Percentiles rank a stretch among this genome's conserved stretches.
Evolutionary conservation across 2,329 filamentous ascomycete species (phyloP).

Genomic region (Fusarium sp.): DNA sequence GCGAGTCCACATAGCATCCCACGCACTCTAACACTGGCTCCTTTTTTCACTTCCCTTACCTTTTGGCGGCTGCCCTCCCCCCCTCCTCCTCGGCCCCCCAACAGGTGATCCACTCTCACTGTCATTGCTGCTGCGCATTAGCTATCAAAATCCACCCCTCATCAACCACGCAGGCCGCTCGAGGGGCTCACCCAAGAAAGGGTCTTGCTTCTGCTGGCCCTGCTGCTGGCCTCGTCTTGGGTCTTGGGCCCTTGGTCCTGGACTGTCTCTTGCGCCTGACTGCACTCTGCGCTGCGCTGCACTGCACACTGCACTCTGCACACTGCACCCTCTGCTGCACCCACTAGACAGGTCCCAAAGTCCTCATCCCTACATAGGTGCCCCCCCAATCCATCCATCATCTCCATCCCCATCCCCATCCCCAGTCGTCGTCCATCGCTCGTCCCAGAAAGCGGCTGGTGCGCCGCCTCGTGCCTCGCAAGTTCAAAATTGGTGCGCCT

Average conservation of each 20-base stretch:
- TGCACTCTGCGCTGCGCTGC: neutral
- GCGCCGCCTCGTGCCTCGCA: conserved; percentile 42
- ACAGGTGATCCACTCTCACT: conserved; percentile 31
- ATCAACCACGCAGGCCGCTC: conserved; percentile 26
- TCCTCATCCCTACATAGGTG: conserved; percentile 5
- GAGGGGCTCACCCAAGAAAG: conserved; percentile 21
- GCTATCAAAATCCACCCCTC: conserved; percentile 37
- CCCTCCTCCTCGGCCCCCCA: conserved; percentile 32
- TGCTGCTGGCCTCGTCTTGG: conserved; percentile 7
- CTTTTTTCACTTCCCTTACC: no score
- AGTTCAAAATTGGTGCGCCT: conserved; percentile 41
- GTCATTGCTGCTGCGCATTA: conserved; percentile 20
- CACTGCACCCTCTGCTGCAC: conserved; percentile 1
- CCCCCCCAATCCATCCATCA: no score
- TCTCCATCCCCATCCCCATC: neutral
- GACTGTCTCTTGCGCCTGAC: neutral
- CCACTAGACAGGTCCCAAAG: conserved; percentile 10
- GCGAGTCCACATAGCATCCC: conserved; percentile 41
- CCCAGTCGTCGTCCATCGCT: conserved; percentile 26
- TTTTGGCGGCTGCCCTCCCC: neutral
- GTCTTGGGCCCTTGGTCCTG: neutral
- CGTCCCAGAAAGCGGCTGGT: conserved; percentile 41
- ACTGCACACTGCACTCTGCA: neutral
- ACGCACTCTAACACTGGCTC: conserved; percentile 43
- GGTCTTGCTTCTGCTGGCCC: conserved; percentile 21